Evolutionary conservation across 495 filamentous ascomycete species (phyloP).

Genomic region (Penicillium dipodomyicola): DNA sequence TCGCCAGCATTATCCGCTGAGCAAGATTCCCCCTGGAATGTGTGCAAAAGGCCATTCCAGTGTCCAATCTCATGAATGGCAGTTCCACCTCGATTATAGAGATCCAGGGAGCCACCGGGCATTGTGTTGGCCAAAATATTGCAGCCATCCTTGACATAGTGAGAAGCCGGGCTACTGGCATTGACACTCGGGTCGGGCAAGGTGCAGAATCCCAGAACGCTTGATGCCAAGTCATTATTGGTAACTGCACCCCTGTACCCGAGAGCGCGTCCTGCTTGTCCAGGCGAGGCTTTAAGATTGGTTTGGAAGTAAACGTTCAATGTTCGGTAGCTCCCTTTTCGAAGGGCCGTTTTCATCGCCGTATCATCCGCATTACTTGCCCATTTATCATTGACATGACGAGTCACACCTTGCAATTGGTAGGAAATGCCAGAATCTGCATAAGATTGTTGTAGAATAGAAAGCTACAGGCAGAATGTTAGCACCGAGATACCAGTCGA

Average conservation of each 20-base stretch:
- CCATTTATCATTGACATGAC: slow-evolving; percentile 69
- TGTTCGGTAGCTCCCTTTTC: slow-evolving; percentile 48
- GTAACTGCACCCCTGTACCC: slow-evolving; percentile 11
- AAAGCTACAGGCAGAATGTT: slow-evolving; percentile 27
- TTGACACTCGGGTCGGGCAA: slow-evolving; percentile 42
- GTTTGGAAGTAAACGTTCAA: slow-evolving; percentile 56
- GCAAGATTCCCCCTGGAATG: slow-evolving; percentile 53
- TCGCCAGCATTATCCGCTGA: slow-evolving; percentile 43
- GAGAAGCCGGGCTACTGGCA: slow-evolving; percentile 30
- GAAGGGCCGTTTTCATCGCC: slow-evolving; percentile 63
- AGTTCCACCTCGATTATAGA: slow-evolving; percentile 51
- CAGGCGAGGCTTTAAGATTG: slow-evolving; percentile 36
- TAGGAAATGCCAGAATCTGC: slow-evolving; percentile 48
- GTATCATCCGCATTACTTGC: slow-evolving; percentile 60
- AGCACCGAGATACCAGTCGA: neutral
- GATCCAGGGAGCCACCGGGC: slow-evolving; percentile 43
- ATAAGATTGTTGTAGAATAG: slow-evolving; percentile 46
- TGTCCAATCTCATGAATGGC: slow-evolving; percentile 58
- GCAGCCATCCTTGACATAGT: slow-evolving; percentile 52
- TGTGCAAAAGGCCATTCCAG: slow-evolving; percentile 58
- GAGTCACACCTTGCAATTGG: slow-evolving; percentile 63
- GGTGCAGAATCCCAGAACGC: slow-evolving; percentile 51
- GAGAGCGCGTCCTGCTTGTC: slow-evolving; percentile 18
- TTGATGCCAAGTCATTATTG: slow-evolving; percentile 26
- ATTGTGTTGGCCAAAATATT: slow-evolving; percentile 52